phyloP scores from a whole-genome alignment of 345 rosid species.

The Erodium maritimum region DNA sequence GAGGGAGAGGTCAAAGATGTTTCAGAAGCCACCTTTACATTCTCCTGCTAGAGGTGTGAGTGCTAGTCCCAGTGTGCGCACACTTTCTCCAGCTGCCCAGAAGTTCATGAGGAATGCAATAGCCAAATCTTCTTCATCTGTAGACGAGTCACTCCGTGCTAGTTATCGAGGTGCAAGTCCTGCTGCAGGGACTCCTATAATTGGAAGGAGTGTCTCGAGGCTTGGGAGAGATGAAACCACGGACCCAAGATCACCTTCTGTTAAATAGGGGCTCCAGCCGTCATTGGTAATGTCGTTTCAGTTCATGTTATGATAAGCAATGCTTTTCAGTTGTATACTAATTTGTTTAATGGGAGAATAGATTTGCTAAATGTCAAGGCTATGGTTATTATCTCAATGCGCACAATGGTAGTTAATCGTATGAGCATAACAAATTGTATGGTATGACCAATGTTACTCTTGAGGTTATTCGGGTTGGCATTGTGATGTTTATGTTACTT shows the following conservation, averaged over 20 bases:
- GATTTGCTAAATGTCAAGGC: neutral
- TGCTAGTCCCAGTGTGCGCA: slow-evolving; percentile 73
- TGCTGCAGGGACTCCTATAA: slow-evolving; percentile 51
- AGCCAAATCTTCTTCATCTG: slow-evolving; percentile 66
- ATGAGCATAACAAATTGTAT: neutral
- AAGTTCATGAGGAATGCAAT: slow-evolving; percentile 84
- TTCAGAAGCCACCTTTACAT: slow-evolving; percentile 79
- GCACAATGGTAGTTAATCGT: too few relatives aligned
- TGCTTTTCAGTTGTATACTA: neutral
- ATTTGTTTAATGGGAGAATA: neutral
- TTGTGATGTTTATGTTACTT: neutral
- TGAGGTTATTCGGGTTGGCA: neutral
- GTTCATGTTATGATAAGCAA: neutral
- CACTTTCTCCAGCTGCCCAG: slow-evolving; percentile 92
- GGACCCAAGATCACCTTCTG: slow-evolving; percentile 55
- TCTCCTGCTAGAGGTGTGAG: slow-evolving; percentile 95
- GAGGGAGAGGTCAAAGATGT: slow-evolving; percentile 73
- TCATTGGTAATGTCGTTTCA: slow-evolving; percentile 24
- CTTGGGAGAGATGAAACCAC: slow-evolving; percentile 64
- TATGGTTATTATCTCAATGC: neutral
- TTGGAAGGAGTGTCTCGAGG: slow-evolving; percentile 64
- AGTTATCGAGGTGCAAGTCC: slow-evolving; percentile 87
- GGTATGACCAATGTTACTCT: neutral
- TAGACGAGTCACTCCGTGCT: slow-evolving; percentile 92
- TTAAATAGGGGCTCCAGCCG: slow-evolving; percentile 39